These are phyloP conservation scores for Fusarium lyarnte DNA, from an alignment of 2,329 filamentous ascomycete species.

Conservation along the genomic window DNA sequence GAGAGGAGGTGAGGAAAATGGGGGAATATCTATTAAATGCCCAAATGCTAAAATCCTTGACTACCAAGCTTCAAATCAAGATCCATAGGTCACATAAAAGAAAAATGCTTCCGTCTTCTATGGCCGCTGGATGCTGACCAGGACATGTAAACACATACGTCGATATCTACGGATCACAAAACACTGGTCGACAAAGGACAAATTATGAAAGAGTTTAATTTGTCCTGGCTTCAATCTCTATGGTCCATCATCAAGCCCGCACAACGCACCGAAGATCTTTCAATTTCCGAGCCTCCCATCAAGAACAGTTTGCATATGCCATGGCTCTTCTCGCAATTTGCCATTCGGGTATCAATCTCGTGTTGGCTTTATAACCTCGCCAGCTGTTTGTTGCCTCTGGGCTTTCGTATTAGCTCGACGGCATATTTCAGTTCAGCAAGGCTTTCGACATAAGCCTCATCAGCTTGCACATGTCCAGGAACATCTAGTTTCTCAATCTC, in stretches of 20 bases:
- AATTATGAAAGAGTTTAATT: neutral
- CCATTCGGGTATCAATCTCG: accelerated
- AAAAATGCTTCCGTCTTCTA: no score
- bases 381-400: accelerated
- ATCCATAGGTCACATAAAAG: no score
- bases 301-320: accelerated
- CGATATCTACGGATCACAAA: neutral
- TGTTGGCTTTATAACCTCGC: neutral
- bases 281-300: accelerated
- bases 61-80: no score
- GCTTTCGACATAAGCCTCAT: neutral
- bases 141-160: no score
- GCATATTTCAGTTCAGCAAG: neutral
- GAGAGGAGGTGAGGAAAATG: no score
- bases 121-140: no score
- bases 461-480: neutral
- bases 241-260: neutral
- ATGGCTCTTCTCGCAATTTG: neutral
- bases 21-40: no score
- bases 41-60: no score
- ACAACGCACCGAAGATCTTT: accelerated
- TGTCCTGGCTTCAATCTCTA: neutral
- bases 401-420: neutral
- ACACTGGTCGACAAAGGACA: accelerated
- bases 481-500: neutral